These are phyloP conservation scores for Starmerella floricola DNA, from an alignment of 805 yeast species.

Conservation along the genomic window DNA sequence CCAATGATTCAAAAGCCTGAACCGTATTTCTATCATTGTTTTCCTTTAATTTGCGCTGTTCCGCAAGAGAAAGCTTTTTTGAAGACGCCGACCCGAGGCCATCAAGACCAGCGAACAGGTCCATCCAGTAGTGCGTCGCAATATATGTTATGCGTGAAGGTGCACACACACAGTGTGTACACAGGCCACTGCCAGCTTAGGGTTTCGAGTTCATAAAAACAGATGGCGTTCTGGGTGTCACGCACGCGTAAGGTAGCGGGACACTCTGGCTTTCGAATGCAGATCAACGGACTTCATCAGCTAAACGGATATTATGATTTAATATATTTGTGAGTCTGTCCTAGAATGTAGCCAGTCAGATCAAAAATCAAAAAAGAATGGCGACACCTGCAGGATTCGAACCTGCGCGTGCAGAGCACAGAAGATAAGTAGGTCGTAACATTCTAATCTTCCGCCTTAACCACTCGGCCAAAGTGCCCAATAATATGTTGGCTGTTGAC, in stretches of 20 bases:
- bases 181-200: too few species aligned
- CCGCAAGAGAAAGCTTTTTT: constrained; percentile 26
- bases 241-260: too few species aligned
- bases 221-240: too few species aligned
- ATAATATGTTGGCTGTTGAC: not conserved
- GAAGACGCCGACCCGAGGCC: constrained; percentile 17
- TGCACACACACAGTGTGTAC: not conserved
- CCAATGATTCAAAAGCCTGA: constrained; percentile 24
- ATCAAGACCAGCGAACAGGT: constrained; percentile 26
- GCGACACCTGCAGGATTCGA: constrained; percentile 29
- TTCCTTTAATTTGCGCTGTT: constrained; percentile 22
- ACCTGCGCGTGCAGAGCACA: constrained; percentile 30
- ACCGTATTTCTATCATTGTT: constrained; percentile 7
- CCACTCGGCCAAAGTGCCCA: constrained; percentile 22
- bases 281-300: too few species aligned
- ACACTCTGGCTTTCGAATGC: too few species aligned
- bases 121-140: constrained; percentile 22
- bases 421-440: constrained; percentile 19
- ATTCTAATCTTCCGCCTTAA: constrained; percentile 18
- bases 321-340: too few species aligned
- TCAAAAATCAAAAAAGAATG: constrained; percentile 12
- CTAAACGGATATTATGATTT: too few species aligned
- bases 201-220: too few species aligned
- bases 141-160: too few species aligned
- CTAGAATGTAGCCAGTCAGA: too few species aligned